Evolutionary conservation across 2,329 filamentous ascomycete genomes (phyloP), one percentile per base, ranked within the genome.

Genomic region (Fonsecaea pedrosoi): DNA sequence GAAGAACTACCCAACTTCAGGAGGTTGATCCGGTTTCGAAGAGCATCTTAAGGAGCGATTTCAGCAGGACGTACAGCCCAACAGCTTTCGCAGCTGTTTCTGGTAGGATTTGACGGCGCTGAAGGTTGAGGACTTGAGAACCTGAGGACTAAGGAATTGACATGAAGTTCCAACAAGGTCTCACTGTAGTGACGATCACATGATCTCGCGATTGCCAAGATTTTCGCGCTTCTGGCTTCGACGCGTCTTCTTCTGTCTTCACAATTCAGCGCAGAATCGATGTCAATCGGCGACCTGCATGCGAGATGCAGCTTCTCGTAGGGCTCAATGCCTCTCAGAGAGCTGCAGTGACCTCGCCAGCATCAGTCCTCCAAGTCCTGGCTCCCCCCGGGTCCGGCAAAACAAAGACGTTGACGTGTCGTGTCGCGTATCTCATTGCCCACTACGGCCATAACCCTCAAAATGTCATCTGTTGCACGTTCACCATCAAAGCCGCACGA

Each of bases 391-490:
- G 88, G 38, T 90, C 87, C 68, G 94, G 95, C 21, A 98, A 99
- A 80, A 99, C 94, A 13, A 96, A 97, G 78, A 98, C 95, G 0
- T 84, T 99, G 62, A 97, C 94, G 0, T 92, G 94, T 54, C 90
- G 95, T 69, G 92, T 97, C 65, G 94, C 94, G 73, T 96, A 94
- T 84, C 87, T 97, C 35, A 86, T 97, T 62, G 86, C 89, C 59
- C 84, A 90, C 73, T 82, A 87, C 72, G 87, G 89, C 50, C 87
- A 92, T 73, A 86, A 87, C 64, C 94, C 94, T 74, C 88, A 91
- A 81, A 92, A 97, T 80, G 89, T 98, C 74, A 89, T 99, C 67
- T 94, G 97, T 67, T 95, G 94, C 69, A 98, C 94, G 0, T 99
- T 99, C 76, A 99, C 95, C 1, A 93, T 97, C 77, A 98, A 98